A percentile compares a stretch with the other conserved stretches of the same genome.
phyloP scores from a whole-genome alignment of 1,284 basidiomycete genomes.

The Melampsora americana region DNA sequence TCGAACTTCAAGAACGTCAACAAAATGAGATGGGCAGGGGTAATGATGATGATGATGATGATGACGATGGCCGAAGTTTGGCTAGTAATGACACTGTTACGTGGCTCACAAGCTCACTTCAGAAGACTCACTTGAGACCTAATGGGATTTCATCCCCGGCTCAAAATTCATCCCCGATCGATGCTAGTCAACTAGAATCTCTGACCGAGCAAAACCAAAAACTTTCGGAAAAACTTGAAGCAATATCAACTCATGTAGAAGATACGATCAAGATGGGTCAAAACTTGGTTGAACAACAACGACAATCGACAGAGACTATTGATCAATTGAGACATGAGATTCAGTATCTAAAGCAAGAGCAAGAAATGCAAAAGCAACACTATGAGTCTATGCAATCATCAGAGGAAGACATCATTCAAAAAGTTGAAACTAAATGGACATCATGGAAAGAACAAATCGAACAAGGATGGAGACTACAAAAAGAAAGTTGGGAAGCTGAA shows the following conservation, averaged over 20 bases:
- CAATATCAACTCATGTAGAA: slow-evolving; percentile 71
- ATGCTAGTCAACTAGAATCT: slow-evolving; percentile 51
- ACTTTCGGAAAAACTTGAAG: slow-evolving; percentile 68
- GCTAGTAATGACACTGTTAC: slow-evolving; percentile 53
- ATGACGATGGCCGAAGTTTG: slow-evolving; percentile 52
- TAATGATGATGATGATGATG: slow-evolving; percentile 48
- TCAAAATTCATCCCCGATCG: slow-evolving; percentile 44
- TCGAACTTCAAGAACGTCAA: slow-evolving; percentile 38
- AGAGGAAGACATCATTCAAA: slow-evolving; percentile 46
- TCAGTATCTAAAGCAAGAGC: slow-evolving; percentile 64
- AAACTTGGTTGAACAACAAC: slow-evolving; percentile 72
- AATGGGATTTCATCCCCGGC: slow-evolving; percentile 47
- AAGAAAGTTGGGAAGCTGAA: slow-evolving; percentile 77
- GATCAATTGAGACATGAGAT: slow-evolving; percentile 69
- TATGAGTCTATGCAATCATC: slow-evolving; percentile 54
- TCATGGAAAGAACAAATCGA: slow-evolving; percentile 57
- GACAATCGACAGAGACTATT: slow-evolving; percentile 74
- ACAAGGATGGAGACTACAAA: slow-evolving; percentile 59
- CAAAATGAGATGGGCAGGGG: neutral
- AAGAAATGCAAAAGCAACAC: slow-evolving; percentile 56
- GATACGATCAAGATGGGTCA: slow-evolving; percentile 71
- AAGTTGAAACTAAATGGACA: slow-evolving; percentile 72
- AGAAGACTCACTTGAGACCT: slow-evolving; percentile 45
- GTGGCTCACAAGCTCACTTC: slow-evolving; percentile 17
- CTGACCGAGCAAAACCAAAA: slow-evolving; percentile 61